Conservation (phyloP, 768 basidiomycete species). For the Neoboletus brunneissimus region DNA sequence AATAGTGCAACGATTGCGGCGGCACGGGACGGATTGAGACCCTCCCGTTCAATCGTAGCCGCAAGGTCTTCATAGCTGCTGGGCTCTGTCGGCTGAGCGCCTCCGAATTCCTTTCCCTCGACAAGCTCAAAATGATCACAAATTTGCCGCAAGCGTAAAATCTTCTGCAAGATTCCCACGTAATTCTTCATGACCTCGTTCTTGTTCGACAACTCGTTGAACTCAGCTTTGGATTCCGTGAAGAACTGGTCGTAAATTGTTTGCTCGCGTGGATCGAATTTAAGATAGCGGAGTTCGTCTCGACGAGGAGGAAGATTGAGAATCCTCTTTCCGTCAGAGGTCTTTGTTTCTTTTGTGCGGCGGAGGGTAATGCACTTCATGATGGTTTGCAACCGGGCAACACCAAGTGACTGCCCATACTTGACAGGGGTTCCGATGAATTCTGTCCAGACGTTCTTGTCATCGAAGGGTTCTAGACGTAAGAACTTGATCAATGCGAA, state of each 20-base stretch:
- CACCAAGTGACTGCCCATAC: slow-evolving; percentile 83
- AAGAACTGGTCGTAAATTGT: slow-evolving; percentile 87
- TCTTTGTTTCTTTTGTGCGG: slow-evolving; percentile 89
- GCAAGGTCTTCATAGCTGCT: slow-evolving; percentile 75
- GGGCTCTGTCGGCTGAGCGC: slow-evolving; percentile 45
- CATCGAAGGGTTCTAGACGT: slow-evolving; percentile 86
- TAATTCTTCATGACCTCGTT: slow-evolving; percentile 98
- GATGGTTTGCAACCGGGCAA: slow-evolving; percentile 91
- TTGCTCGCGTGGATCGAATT: slow-evolving; percentile 80
- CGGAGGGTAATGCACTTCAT: slow-evolving; percentile 97
- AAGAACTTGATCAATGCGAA: slow-evolving; percentile 97
- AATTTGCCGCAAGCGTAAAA: slow-evolving; percentile 93
- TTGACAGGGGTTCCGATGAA: slow-evolving; percentile 92
- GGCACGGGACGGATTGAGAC: slow-evolving; percentile 72
- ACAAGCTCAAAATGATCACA: slow-evolving; percentile 95
- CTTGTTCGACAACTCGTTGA: slow-evolving; percentile 79
- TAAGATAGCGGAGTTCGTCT: slow-evolving; percentile 82
- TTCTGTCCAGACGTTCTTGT: slow-evolving; percentile 91
- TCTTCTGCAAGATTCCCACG: slow-evolving; percentile 95
- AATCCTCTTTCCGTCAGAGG: slow-evolving; percentile 78
- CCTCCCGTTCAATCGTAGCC: slow-evolving; percentile 71
- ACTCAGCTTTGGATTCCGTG: slow-evolving; percentile 87
- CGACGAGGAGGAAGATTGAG: slow-evolving; percentile 87
- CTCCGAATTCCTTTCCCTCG: slow-evolving; percentile 58
- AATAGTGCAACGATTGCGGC: slow-evolving; percentile 81